phyloP scores from a whole-genome alignment of 2,329 filamentous ascomycete genomes.

The Calonectria henricotiae region DNA sequence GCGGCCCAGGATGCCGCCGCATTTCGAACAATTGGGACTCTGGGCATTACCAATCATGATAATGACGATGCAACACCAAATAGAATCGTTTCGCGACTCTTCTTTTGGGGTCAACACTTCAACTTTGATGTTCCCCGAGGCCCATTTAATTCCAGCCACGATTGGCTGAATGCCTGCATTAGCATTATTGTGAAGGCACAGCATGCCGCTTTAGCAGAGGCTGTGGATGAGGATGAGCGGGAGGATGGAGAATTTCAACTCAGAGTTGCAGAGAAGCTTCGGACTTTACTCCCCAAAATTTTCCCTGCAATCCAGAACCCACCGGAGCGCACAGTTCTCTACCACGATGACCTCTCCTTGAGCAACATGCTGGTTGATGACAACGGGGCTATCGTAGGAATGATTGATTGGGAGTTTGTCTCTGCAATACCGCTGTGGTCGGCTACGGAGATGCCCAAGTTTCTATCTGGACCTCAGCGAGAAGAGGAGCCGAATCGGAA shows the following conservation, averaged over 20 bases:
- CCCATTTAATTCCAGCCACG: constrained; percentile 58
- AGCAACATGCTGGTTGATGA: constrained; percentile 62
- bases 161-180: constrained; percentile 58
- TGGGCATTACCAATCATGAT: no score
- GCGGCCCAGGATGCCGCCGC: background rate
- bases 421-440: constrained; percentile 61
- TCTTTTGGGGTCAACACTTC: constrained; percentile 56
- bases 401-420: constrained; percentile 64
- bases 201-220: no score
- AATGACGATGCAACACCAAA: constrained; percentile 38
- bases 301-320: constrained; percentile 52
- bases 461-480: constrained; percentile 54
- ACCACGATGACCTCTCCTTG: constrained; percentile 57
- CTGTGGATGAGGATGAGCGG: constrained; percentile 53
- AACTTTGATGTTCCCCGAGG: constrained; percentile 57
- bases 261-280: constrained; percentile 51
- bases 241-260: constrained; percentile 55
- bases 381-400: constrained; percentile 55
- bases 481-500: constrained; percentile 55
- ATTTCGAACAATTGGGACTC: constrained; percentile 44
- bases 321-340: constrained; percentile 56
- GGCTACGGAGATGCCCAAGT: constrained; percentile 55
- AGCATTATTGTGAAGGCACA: constrained; percentile 55
- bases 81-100: constrained; percentile 54
- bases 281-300: constrained; percentile 53